Base-by-base conservation (phyloP, 2,329 filamentous ascomycete genomes). In the Aureobasidium uvarum region DNA sequence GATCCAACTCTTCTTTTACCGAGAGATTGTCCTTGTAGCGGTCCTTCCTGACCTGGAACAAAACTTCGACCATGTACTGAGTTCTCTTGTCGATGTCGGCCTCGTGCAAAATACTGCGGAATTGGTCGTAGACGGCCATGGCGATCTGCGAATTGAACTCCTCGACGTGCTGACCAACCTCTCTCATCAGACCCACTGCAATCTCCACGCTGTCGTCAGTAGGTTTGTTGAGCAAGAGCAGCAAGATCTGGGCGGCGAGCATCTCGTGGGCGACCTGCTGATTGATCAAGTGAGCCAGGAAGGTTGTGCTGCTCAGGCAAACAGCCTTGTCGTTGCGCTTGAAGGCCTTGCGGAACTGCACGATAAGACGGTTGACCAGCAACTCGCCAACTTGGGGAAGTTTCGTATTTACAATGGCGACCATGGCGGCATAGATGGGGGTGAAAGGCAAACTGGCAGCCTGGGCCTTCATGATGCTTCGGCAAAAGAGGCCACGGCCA, bases 61-160 rank as follows among this genome's bases (percentile, higher is more conserved):
- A 80, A 6, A 98, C 95, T 77, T 99, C 95, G 66, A 99, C 94
- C 91, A 96, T 96, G 78, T 98, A 99, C 79, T 99, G 95, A n/a
- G 94, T 93, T 69, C 95, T 86, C 82, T 96, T 97, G 75, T 98
- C 94, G 75, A 99, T 96, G 74, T 95, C 93, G 51, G 92, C 92
- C 77, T 99, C 95, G 79, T 99, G 94, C 10, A 99, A 81, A 69
- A 98, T 97, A 71, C 89, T 94, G 71, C 95, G 84, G 81, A 99
- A 96, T 76, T 96, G 93, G 73, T 99, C 95, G 74, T 96, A 99
- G 8, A 99, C 92, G 28, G 89, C 90, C 70, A 94, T 85, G 36
- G 92, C 88, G 72, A 98, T 96, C 13, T 90, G 85, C 1, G 88
- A 85, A 74, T 91, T 96, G 92, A 98, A 96, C 75, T 97, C 93